Evolutionary conservation across 352 stramenopile species (phyloP).

Genomic region (Globisporangium parvum): DNA sequence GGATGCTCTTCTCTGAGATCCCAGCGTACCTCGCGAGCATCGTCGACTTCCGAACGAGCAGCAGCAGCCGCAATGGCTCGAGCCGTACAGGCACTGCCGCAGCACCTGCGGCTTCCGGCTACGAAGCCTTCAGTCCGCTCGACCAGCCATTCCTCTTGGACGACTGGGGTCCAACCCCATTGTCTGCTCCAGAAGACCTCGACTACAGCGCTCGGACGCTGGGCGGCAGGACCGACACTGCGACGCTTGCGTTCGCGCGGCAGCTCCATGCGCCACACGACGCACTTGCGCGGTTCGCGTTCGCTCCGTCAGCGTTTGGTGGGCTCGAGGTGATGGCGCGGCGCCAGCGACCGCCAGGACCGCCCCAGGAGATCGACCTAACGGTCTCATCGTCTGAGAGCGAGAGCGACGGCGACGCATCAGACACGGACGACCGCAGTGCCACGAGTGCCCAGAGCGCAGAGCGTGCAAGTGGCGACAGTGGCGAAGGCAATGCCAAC

Average conservation of each 20-base stretch:
- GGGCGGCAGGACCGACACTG: too few relatives aligned
- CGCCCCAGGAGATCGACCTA: slow-evolving; percentile 55
- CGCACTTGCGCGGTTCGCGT: neutral
- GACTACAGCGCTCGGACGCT: too few relatives aligned
- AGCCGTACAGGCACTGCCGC: neutral
- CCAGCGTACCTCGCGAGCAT: slow-evolving; percentile 6
- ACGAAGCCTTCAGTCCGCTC: neutral
- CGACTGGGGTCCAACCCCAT: too few relatives aligned
- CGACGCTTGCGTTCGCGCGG: too few relatives aligned
- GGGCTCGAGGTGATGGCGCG: neutral
- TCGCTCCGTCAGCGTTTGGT: too few relatives aligned
- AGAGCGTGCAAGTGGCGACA: neutral
- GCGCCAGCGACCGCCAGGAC: neutral
- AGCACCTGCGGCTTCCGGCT: neutral
- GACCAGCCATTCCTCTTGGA: too few relatives aligned
- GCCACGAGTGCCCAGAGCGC: neutral
- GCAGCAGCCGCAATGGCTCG: neutral
- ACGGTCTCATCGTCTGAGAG: slow-evolving; percentile 51
- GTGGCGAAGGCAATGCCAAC: slow-evolving; percentile 15
- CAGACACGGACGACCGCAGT: neutral
- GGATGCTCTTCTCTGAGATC: slow-evolving; percentile 1
- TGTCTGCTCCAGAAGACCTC: too few relatives aligned
- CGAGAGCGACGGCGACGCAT: slow-evolving; percentile 20
- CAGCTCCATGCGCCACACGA: too few relatives aligned
- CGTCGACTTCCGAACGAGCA: slow-evolving; percentile 5